Evolutionary conservation across 768 basidiomycete genomes (phyloP).

Genomic region (Krasilnikovozyma curviuscula): DNA sequence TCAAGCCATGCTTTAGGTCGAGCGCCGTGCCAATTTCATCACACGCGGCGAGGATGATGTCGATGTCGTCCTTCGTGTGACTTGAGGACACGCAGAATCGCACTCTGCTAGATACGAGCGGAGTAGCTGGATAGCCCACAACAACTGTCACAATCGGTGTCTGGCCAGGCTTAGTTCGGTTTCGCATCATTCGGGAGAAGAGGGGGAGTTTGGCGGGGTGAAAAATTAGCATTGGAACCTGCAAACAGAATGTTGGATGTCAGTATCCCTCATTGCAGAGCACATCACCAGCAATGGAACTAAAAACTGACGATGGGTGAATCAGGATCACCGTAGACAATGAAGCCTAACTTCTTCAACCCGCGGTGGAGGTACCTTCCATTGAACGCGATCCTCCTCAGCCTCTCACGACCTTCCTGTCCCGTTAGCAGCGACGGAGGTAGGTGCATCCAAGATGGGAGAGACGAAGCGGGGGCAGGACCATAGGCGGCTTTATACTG

Average conservation of each 20-base stretch:
- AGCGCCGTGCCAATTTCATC: slow-evolving; percentile 80
- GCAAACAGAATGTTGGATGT: too few species aligned
- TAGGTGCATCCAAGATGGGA: slow-evolving; percentile 65
- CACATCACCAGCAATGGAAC: too few species aligned
- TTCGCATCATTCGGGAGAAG: slow-evolving; percentile 74
- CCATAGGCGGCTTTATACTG: slow-evolving; percentile 29
- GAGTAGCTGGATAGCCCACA: slow-evolving; percentile 41
- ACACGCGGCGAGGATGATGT: slow-evolving; percentile 60
- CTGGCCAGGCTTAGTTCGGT: slow-evolving; percentile 30
- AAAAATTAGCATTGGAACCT: slow-evolving; percentile 74
- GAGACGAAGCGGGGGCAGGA: slow-evolving; percentile 40
- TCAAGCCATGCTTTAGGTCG: slow-evolving; percentile 63
- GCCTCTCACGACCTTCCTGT: slow-evolving; percentile 57
- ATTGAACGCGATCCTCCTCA: slow-evolving; percentile 86
- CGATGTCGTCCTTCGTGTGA: slow-evolving; percentile 95
- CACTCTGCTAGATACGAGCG: slow-evolving; percentile 61
- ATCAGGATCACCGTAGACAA: slow-evolving; percentile 77
- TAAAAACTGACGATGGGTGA: slow-evolving; percentile 94
- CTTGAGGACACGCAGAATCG: slow-evolving; percentile 85
- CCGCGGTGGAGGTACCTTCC: slow-evolving; percentile 73
- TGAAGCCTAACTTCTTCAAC: slow-evolving; percentile 80
- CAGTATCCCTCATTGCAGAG: too few species aligned
- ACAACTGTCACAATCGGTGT: slow-evolving; percentile 76
- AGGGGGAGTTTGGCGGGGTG: slow-evolving; percentile 77
- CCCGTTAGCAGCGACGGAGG: slow-evolving; percentile 58